Evolutionary conservation across 1,284 basidiomycete species (phyloP), one percentile per base, ranked within the genome.

Genomic region (Ceratorhiza oryzae-sativae): DNA sequence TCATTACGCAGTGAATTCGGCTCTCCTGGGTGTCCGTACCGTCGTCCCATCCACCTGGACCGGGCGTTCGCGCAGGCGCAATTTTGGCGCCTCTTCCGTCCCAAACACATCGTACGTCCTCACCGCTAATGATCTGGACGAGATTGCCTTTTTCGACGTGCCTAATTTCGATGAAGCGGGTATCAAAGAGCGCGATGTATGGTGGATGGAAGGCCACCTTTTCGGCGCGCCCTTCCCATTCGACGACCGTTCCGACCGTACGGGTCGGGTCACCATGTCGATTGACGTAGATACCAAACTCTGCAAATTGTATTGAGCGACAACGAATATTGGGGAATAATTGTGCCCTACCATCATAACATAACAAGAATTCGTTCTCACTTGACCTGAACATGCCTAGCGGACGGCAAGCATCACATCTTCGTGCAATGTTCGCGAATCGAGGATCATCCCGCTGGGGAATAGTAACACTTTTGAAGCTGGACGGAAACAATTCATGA

Each of bases 181-280:
- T 85, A 79, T 97, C 94, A 81, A 98, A 95, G 41, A 97, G 89
- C 20, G 98, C 86, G 62, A 98, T 85, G 77, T 95, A 96, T 0
- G 94, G 94, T 60, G 91, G 88, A 77, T 95, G 93, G 82, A 93
- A 90, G 0, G 93, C 93, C 32, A 95, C 93, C 49, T 88, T 89
- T 77, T 94, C 92, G 1, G 93, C 93, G 1, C 88, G 91, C 12
- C 95, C 95, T 81, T 98, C 96, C 95, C 96, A 98, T 79, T 98
- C 95, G 77, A 98, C 93, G 3, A 90, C 88, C 36, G 86, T 85
- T 72, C 88, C 83, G 30, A 84, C 79, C 55, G 79, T 78, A 53
- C 93, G 89, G 76, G 88, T 91, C 0, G 92, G 93, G 70, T 92
- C 89, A 46, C 95, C 95, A 75, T 95, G 92, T 59, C 93, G 90